Evolutionary conservation across 805 yeast genomes (phyloP), one percentile per base, ranked within the genome.

Genomic region (Monosporozyma yasuniensis): DNA sequence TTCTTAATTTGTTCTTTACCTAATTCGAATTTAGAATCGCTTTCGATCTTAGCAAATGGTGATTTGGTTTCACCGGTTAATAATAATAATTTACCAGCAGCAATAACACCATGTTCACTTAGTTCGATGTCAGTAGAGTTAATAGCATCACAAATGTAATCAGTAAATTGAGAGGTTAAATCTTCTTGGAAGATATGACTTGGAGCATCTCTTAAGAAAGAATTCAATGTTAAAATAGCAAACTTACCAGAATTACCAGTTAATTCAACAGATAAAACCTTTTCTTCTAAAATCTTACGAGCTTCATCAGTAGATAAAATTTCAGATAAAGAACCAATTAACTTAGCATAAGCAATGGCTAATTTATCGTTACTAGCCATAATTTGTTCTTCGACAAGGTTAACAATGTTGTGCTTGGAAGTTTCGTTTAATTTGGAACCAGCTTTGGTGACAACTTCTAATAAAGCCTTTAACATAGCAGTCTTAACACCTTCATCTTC

Each of bases 401-500:
- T 72, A 71, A 88, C 74, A 42, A 90, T 80, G 39, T 80, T 72
- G 14, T 72, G 68, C 64, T 87, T 84, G 5, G 95, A 84, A 2
- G 78, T 68, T 57, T 85, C 93, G 59, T 80, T 81, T 76, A 91
- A 74, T 61, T 84, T 83, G 39, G 72, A 66, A 42, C 97, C 97
- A 14, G 91, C 90, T 59, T 80, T 83, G 35, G 75, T 68, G 28
- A 88, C 86, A 49, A 91, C 93, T 63, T 87, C 96, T 47, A 84
- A 72, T 59, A 91, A 71, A 0, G 95, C 97, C 59, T 80, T 80
- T 59, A 89, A 73, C 84, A 90, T 86, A 0, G 97, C 87, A 10
- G 87, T 79, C 58, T 85, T 85, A 23, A 89, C 89, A 48, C 88
- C 91, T 43, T 70, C 69, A 52, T 79, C 81, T n/a, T 74, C 72